Percentiles rank a stretch among this genome's conserved stretches.
phyloP scores from a whole-genome alignment of 352 stramenopile species.

The Phytophthora pini region DNA sequence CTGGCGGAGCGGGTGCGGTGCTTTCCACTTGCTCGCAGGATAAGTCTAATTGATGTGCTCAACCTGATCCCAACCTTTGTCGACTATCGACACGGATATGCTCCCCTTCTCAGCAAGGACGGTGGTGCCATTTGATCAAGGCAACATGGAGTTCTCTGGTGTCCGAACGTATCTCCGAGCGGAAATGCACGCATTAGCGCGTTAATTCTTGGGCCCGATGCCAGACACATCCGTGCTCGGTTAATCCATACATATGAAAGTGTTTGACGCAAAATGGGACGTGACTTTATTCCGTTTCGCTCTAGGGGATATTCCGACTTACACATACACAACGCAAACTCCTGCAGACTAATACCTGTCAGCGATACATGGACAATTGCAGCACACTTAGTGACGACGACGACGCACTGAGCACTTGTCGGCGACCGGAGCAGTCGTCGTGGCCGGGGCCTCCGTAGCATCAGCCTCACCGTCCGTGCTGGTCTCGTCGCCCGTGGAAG shows the following conservation, averaged over 20 bases:
- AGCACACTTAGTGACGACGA: conserved; percentile 31
- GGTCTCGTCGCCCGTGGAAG: conserved; percentile 7
- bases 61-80: conserved; percentile 1
- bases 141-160: conserved; percentile 1
- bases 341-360: conserved; percentile 11
- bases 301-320: conserved; percentile 24
- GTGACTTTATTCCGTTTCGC: conserved; percentile 22
- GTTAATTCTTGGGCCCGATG: conserved; percentile 7
- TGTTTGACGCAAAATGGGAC: conserved; percentile 22
- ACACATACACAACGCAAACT: conserved; percentile 26
- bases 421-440: conserved; percentile 13
- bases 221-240: conserved; percentile 1
- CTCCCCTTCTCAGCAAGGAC: conserved; percentile 10
- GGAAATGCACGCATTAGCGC: conserved; percentile 6
- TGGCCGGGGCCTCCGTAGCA: conserved; percentile 12
- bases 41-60: not conserved
- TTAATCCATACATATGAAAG: conserved; percentile 5
- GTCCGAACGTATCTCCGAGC: conserved; percentile 12
- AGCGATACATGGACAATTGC: conserved; percentile 15
- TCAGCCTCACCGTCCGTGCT: conserved; percentile 22
- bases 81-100: conserved; percentile 11
- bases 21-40: not conserved
- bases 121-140: not conserved
- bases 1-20: conserved; percentile 2
- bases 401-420: conserved; percentile 44